A percentile compares a stretch with the other conserved stretches of the same genome.
Evolutionary conservation across 75 land plant genomes (phyloP).

Genomic region (Cupressus sempervirens): DNA sequence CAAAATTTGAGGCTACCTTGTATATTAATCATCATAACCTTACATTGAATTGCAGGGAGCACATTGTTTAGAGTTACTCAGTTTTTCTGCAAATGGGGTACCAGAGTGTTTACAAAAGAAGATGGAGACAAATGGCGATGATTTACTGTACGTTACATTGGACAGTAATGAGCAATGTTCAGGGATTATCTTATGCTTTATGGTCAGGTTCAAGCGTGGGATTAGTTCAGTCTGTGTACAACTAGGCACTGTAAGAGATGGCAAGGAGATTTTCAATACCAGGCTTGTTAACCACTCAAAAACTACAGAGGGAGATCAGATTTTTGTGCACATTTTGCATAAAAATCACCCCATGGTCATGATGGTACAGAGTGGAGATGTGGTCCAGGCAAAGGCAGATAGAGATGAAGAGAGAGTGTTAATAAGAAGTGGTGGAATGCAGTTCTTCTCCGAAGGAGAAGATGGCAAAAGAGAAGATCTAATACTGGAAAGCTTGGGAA

Average conservation of each 20-base stretch:
- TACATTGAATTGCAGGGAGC: slow-evolving; percentile 1
- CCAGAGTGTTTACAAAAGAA: not conserved
- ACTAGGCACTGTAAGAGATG: not conserved
- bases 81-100: slow-evolving; percentile 9
- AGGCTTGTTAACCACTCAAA: slow-evolving; percentile 4
- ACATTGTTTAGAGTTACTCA: slow-evolving; percentile 8
- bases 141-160: not conserved
- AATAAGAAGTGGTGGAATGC: slow-evolving; percentile 10
- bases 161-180: slow-evolving; percentile 1
- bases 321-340: slow-evolving; percentile 1
- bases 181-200: not conserved
- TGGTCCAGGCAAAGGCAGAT: not conserved
- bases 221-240: not conserved
- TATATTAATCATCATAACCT: not conserved
- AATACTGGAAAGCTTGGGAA: not conserved
- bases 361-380: slow-evolving; percentile 9
- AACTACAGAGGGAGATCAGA: not conserved
- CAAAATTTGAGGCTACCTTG: not conserved
- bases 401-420: not conserved
- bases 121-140: not conserved
- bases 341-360: not conserved
- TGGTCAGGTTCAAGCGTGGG: slow-evolving; percentile 6
- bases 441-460: slow-evolving; percentile 4
- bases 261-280: slow-evolving; percentile 8
- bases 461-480: not conserved